These are phyloP conservation scores for Phytophthora gonapodyides DNA, from an alignment of 352 stramenopile species.

Conservation along the genomic window DNA sequence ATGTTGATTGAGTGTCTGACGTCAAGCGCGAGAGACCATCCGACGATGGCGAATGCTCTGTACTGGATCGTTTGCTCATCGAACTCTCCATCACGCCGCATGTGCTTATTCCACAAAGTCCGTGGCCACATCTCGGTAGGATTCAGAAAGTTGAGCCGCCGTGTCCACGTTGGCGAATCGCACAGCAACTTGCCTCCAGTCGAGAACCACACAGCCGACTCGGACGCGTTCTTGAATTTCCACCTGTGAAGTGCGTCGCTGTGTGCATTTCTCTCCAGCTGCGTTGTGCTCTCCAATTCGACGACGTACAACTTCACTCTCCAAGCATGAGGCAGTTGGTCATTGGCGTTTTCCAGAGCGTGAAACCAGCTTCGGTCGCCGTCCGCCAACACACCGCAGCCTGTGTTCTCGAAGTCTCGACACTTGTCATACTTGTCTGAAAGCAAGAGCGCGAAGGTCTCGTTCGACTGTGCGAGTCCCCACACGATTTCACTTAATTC, in stretches of 20 bases:
- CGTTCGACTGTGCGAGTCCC: too few species aligned
- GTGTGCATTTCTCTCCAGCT: not conserved
- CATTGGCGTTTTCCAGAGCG: not conserved
- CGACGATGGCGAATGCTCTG: not conserved
- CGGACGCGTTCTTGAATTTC: not conserved
- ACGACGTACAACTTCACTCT: not conserved
- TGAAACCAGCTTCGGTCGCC: not conserved
- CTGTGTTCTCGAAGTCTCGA: not conserved
- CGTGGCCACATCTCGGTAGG: too few species aligned
- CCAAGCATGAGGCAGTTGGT: not conserved
- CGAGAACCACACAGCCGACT: conserved; percentile 1
- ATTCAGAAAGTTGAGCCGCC: conserved; percentile 5
- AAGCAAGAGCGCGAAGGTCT: too few species aligned
- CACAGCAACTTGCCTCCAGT: not conserved
- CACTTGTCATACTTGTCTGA: too few species aligned
- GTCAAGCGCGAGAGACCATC: not conserved
- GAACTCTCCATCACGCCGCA: not conserved
- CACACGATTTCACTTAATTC: too few species aligned
- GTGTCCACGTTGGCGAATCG: not conserved
- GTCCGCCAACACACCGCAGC: not conserved
- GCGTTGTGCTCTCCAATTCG: not conserved
- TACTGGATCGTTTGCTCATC: conserved; percentile 4
- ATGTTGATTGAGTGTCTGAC: not conserved
- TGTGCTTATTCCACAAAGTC: conserved; percentile 4
- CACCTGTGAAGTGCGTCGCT: not conserved